Base-by-base conservation (phyloP, 805 yeast species). In the baker's yeast (Saccharomyces cerevisiae) region DNA sequence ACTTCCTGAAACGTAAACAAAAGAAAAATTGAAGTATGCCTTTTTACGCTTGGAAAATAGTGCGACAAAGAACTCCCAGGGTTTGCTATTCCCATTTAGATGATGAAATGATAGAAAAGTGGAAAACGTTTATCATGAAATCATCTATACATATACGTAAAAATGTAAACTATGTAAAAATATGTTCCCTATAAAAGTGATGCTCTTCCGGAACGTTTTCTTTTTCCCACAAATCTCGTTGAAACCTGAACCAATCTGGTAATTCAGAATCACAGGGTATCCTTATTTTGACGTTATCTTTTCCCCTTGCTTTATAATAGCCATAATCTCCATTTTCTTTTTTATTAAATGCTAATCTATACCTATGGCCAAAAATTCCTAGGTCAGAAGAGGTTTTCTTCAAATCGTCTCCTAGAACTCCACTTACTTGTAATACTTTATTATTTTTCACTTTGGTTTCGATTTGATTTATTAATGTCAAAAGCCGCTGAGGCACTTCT, bases 241-340 rank as follows among this genome's bases (percentile, higher is more conserved):
- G 87, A 30, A 71, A 68, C 22, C 73, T 73, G 61, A 88, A 87
- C 97, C 97, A 89, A 1, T 66, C 72, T 0, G 96, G 96, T n/a
- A 89, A 73, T 46, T 77, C 73, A 11, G 74, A 69, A 51, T 83
- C 89, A 8, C 76, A 72, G 0, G 96, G 96, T 6, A 87, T 74
- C 51, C 72, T 73, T 52, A 82, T 64, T 10, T 51, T 48, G 8
- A 55, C 31, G 5, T 51, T 43, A 13, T 59, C 53, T 9, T 47
- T 51, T 11, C 50, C 27, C 17, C 49, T 32, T 31, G 54, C 30
- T 60, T 74, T 76, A 58, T 81, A 79, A 62, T 77, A 70, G 30
- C 62, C 65, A 54, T 63, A 67, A 24, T 65, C 64, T 2, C 70
- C 67, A 36, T 65, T 59, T 49, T 67, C 71, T 36, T 58, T 61